Evolutionary conservation across 106 monocot genomes (phyloP).

Genomic region (Platanthera zijinensis): DNA sequence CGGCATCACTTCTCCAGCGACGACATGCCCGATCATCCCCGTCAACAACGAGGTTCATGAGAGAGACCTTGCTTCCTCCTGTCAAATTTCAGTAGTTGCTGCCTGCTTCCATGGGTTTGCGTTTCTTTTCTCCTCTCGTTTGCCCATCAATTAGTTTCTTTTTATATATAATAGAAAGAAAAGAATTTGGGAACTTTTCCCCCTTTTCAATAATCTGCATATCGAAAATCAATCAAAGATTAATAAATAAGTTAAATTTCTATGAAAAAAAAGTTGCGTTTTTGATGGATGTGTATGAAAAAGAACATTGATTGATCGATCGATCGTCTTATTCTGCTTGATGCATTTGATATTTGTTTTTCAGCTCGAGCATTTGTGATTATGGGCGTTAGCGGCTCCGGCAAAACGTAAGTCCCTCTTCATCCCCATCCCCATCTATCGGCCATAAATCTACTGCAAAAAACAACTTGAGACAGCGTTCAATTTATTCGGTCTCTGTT

Average conservation of each 20-base stretch:
- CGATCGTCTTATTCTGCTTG: neutral
- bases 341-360: slow-evolving; percentile 2
- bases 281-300: neutral
- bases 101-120: neutral
- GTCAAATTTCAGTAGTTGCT: neutral
- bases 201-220: neutral
- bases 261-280: neutral
- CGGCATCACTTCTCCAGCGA: too few relatives aligned
- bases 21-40: too few relatives aligned
- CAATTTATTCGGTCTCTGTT: too few relatives aligned
- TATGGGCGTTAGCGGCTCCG: slow-evolving; percentile 87
- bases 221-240: neutral
- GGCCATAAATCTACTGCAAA: too few relatives aligned
- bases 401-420: slow-evolving; percentile 64
- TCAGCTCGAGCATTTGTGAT: slow-evolving; percentile 68
- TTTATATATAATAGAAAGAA: too few relatives aligned
- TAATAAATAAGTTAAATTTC: neutral
- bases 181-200: neutral
- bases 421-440: too few relatives aligned
- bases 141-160: neutral
- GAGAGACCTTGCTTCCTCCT: too few relatives aligned
- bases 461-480: too few relatives aligned
- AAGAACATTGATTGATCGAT: too few relatives aligned
- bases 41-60: too few relatives aligned
- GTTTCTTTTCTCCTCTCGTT: neutral